Percentiles rank a stretch among this genome's conserved stretches.
Evolutionary conservation across 305 asterid genomes (phyloP).

Genomic region (Fraxinus latifolia): DNA sequence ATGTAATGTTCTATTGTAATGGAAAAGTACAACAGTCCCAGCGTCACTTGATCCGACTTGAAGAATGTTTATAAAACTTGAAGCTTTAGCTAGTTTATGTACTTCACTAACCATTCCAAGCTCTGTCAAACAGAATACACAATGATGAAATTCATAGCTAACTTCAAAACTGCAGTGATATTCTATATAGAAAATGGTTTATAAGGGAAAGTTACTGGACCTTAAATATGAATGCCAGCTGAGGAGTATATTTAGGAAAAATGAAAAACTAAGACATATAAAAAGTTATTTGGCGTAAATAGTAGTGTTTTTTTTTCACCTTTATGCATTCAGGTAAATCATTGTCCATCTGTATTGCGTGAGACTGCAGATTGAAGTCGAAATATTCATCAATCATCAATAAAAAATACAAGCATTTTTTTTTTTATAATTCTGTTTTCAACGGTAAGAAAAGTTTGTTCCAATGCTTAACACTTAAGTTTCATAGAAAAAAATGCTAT

Average conservation of each 20-base stretch:
- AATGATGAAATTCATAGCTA: conserved; percentile 16
- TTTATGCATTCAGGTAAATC: conserved; percentile 77
- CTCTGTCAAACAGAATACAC: conserved; percentile 54
- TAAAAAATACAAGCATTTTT: background rate
- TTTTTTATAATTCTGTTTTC: background rate
- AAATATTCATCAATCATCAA: conserved; percentile 20
- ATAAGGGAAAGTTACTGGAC: background rate
- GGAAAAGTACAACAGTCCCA: conserved; percentile 27
- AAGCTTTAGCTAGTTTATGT: conserved; percentile 35
- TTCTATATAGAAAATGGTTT: background rate
- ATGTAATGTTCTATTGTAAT: conserved; percentile 4
- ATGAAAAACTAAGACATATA: background rate
- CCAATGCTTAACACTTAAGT: background rate
- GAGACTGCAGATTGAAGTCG: conserved; percentile 49
- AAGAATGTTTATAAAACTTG: conserved; percentile 13
- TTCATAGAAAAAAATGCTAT: background rate
- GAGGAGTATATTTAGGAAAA: background rate
- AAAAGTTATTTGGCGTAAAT: background rate
- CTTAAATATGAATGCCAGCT: background rate
- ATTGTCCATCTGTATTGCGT: conserved; percentile 51
- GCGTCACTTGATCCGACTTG: conserved; percentile 31
- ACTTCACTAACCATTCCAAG: conserved; percentile 80
- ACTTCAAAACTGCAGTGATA: background rate
- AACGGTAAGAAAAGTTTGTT: background rate
- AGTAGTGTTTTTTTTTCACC: conserved; percentile 41